Evolutionary conservation across 176 grass and related monocot genomes (phyloP).

Genomic region (Aegilops umbellulata): DNA sequence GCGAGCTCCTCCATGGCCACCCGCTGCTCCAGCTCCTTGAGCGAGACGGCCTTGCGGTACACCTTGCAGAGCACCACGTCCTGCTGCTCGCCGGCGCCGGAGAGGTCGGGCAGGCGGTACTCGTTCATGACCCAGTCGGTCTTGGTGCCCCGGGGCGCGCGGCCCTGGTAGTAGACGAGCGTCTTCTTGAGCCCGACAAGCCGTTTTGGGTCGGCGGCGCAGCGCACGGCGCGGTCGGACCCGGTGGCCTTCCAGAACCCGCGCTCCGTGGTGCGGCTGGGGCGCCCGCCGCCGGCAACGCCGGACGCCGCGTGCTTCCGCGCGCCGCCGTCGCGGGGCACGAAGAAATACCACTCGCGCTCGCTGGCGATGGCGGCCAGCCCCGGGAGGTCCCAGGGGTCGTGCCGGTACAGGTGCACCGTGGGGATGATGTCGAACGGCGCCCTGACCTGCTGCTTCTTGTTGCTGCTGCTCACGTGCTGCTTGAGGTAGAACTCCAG

Average conservation of each 20-base stretch:
- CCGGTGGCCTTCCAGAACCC: constrained; percentile 99
- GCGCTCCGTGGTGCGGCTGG: constrained; percentile 76
- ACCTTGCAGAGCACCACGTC: constrained; percentile 90
- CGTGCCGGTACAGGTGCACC: constrained; percentile 73
- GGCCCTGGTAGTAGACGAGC: constrained; percentile 84
- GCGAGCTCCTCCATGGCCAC: constrained; percentile 80
- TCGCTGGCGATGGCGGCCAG: constrained; percentile 71
- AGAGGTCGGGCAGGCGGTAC: constrained; percentile 68
- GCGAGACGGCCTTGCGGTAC: constrained; percentile 74
- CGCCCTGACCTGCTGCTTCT: constrained; percentile 45
- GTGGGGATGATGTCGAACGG: constrained; percentile 84
- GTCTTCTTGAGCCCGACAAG: constrained; percentile 98
- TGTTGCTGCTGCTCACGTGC: neutral
- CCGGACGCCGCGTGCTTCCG: constrained; percentile 35
- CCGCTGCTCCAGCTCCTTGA: constrained; percentile 93
- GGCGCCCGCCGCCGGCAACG: constrained; percentile 41
- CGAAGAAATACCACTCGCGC: constrained; percentile 98
- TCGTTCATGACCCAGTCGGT: constrained; percentile 99
- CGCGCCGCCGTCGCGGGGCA: constrained; percentile 57
- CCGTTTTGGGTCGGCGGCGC: constrained; percentile 71
- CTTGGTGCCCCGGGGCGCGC: constrained; percentile 73
- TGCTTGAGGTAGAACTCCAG: constrained; percentile 92
- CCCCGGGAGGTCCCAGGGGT: constrained; percentile 76
- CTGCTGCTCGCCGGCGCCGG: constrained; percentile 27
- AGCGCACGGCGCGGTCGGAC: constrained; percentile 72